phyloP scores from a whole-genome alignment of 2,329 filamentous ascomycete species.

The Meredithiella fracta region DNA sequence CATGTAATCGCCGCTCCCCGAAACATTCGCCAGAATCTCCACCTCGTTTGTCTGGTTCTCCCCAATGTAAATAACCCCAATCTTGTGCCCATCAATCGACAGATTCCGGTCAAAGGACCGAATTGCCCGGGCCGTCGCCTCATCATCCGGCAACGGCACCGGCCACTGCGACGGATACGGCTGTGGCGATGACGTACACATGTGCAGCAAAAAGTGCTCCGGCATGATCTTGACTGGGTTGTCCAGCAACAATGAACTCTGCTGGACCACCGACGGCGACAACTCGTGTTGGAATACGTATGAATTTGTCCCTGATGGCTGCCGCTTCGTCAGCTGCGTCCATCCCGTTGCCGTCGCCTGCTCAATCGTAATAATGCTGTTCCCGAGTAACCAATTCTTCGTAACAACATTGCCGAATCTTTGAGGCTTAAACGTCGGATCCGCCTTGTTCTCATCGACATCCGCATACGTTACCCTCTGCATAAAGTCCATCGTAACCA shows the following conservation, averaged over 20 bases:
- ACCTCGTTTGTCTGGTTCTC: conserved; percentile 68
- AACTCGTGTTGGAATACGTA: conserved; percentile 45
- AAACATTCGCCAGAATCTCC: conserved; percentile 74
- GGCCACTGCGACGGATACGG: conserved; percentile 45
- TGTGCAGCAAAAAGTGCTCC: conserved; percentile 54
- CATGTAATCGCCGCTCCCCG: conserved; percentile 75
- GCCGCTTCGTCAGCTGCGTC: conserved; percentile 54
- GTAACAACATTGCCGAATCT: conserved; percentile 49
- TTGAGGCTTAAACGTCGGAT: conserved; percentile 47
- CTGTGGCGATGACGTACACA: conserved; percentile 47
- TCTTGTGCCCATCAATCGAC: conserved; percentile 86
- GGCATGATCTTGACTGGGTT: conserved; percentile 49
- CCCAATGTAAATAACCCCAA: conserved; percentile 85
- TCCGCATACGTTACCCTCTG: conserved; percentile 76
- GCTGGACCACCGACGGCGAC: conserved; percentile 39
- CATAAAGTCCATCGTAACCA: conserved; percentile 91
- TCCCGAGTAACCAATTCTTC: conserved; percentile 56
- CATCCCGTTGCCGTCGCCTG: conserved; percentile 50
- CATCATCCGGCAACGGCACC: conserved; percentile 56
- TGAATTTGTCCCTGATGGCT: conserved; percentile 50
- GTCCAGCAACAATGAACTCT: conserved; percentile 25
- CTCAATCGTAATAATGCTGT: conserved; percentile 58
- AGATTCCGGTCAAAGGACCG: conserved; percentile 71
- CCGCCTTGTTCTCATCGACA: conserved; percentile 56
- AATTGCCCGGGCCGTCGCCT: conserved; percentile 57